A percentile compares a stretch with the other conserved stretches of the same genome.
These are phyloP conservation scores for Glycine latifolia DNA, from an alignment of 306 rosid species.

Conservation along the genomic window DNA sequence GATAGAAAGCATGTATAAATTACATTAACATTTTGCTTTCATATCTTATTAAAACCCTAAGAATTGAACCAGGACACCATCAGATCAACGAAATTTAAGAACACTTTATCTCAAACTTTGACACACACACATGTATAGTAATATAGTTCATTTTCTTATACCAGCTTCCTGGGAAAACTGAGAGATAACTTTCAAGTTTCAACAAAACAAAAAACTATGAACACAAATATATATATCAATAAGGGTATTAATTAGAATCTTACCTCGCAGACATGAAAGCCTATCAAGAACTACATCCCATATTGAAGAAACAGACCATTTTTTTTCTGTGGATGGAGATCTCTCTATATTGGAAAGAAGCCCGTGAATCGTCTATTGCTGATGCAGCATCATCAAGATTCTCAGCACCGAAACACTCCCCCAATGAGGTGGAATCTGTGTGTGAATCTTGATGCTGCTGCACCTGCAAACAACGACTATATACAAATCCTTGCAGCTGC, in stretches of 20 bases:
- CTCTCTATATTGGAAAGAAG: neutral
- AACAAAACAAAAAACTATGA: neutral
- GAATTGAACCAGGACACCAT: neutral
- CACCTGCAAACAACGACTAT: constrained; percentile 81
- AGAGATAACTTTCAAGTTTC: neutral
- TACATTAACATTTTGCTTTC: neutral
- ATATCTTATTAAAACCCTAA: constrained; percentile 37
- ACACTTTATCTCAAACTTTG: neutral
- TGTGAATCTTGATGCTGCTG: constrained; percentile 98
- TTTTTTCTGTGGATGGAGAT: neutral
- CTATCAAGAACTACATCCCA: too few species aligned
- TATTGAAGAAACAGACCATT: neutral
- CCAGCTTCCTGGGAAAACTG: neutral
- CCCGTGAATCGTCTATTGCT: constrained; percentile 69
- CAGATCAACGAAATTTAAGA: neutral
- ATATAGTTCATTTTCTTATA: neutral
- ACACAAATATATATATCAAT: neutral
- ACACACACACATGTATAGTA: neutral
- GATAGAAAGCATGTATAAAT: neutral
- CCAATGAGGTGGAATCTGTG: constrained; percentile 1
- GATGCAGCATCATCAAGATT: constrained; percentile 99
- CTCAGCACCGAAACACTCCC: constrained; percentile 54
- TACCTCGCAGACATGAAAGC: neutral
- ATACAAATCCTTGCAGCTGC: neutral
- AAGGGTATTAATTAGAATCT: constrained; percentile 18